Evolutionary conservation across 108 stramenopile genomes (phyloP).

Genomic region (Heterococcus sp.): DNA sequence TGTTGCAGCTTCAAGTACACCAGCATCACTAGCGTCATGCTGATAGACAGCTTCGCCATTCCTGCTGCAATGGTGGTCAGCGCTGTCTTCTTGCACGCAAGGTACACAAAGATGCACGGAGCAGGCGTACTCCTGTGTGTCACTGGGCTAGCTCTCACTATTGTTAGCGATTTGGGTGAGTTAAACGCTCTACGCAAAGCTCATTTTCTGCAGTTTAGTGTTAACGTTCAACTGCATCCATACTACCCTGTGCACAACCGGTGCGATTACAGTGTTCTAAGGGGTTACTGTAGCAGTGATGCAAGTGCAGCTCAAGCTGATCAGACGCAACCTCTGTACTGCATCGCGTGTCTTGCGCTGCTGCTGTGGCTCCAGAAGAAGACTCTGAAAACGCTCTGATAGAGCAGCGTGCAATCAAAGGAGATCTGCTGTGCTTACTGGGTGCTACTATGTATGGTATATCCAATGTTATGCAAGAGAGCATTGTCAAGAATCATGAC

Average conservation of each 20-base stretch:
- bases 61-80: constrained; percentile 82
- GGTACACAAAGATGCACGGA: constrained; percentile 69
- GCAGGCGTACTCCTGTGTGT: constrained; percentile 75
- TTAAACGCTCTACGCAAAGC: too few relatives aligned
- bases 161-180: constrained; percentile 63
- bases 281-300: too few relatives aligned
- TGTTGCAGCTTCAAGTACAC: constrained; percentile 83
- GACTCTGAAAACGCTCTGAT: constrained; percentile 8
- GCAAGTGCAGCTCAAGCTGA: too few relatives aligned
- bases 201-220: too few relatives aligned
- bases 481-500: constrained; percentile 56
- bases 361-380: too few relatives aligned
- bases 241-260: too few relatives aligned
- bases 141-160: constrained; percentile 71
- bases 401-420: constrained; percentile 47
- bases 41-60: constrained; percentile 88
- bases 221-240: too few relatives aligned
- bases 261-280: too few relatives aligned
- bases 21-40: constrained; percentile 78
- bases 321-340: too few relatives aligned
- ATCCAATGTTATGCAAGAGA: constrained; percentile 73
- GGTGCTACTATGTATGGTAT: constrained; percentile 84
- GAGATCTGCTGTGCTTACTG: constrained; percentile 76
- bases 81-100: constrained; percentile 62
- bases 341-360: too few relatives aligned